Percentiles rank a stretch among this genome's conserved stretches.
Evolutionary conservation across 108 stramenopile species (phyloP).

Genomic region (Schizochytrium sp.): DNA sequence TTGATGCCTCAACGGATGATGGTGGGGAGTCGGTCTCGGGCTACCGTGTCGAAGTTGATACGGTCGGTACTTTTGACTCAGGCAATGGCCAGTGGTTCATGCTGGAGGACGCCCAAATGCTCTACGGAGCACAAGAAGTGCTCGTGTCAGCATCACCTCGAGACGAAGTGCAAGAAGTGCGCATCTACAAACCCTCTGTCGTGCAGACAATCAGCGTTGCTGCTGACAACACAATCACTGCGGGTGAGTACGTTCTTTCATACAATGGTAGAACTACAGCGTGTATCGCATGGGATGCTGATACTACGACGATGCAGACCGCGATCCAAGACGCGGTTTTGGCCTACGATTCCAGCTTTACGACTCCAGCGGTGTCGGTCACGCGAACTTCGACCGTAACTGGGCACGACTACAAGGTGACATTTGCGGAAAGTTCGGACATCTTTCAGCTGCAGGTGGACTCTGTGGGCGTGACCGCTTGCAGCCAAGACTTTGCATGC

Average conservation of each 20-base stretch:
- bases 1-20: background rate
- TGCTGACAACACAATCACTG: background rate
- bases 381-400: background rate
- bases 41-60: slow-evolving; percentile 15
- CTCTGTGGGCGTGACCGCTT: background rate
- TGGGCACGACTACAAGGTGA: background rate
- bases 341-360: background rate
- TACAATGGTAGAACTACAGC: background rate
- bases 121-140: background rate
- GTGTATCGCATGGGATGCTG: background rate
- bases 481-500: background rate
- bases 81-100: background rate
- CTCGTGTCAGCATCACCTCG: background rate
- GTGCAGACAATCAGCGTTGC: background rate
- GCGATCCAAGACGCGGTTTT: background rate
- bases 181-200: background rate
- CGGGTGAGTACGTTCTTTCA: background rate
- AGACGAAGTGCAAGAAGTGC: background rate
- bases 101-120: background rate
- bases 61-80: background rate
- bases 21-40: background rate
- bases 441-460: background rate
- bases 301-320: background rate
- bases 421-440: background rate
- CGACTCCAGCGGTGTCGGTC: background rate